Evolutionary conservation across 768 basidiomycete genomes (phyloP), one percentile per base, ranked within the genome.

Genomic region (Rhodotorula taiwanensis): DNA sequence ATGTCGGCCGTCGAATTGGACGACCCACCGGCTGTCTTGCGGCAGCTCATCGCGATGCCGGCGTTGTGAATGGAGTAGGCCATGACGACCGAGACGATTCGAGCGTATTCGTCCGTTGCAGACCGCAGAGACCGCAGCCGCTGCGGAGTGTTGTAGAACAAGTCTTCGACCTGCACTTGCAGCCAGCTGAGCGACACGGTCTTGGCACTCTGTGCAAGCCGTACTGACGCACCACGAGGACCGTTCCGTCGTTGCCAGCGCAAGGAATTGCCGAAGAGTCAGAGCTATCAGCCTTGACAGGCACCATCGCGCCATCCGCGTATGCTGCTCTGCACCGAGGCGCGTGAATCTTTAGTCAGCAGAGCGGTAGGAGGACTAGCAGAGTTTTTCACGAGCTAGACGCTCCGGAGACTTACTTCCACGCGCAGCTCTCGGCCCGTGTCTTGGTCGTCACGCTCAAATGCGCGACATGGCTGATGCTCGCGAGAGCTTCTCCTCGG

Each of bases 61-160:
- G 94, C 83, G 73, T 99, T 98, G 74, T 99, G 95, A 15, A 93
- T 80, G 0, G 95, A 90, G 73, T 99, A 99, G 65, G 86, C 88
- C 4, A 88, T 89, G 31, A 98, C 80, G 15, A 98, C 88, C 66
- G 94, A 89, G 4, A 98, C 80, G 47, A 98, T 91, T 39, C 89
- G 82, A 8, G 84, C 81, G 75, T 94, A 97, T 73, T 99, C 95
- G 69, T 98, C 94, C 4, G 90, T 87, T 6, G 86, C 77, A 60
- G 84, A 86, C 41, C 87, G 84, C 58, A 98, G 80, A 2, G 92
- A 87, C 5, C 88, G 84, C 28, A 93, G 81, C 50, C 95, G 86
- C 4, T 86, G 84, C 0, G 92, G 90, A 1, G 85, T 89, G 69
- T 94, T 95, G 76, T 89, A 93, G 74, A 99, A 99, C 33, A 99